Base-by-base conservation (phyloP, 2,329 filamentous ascomycete genomes). In the Microdochium trichocladiopsis region DNA sequence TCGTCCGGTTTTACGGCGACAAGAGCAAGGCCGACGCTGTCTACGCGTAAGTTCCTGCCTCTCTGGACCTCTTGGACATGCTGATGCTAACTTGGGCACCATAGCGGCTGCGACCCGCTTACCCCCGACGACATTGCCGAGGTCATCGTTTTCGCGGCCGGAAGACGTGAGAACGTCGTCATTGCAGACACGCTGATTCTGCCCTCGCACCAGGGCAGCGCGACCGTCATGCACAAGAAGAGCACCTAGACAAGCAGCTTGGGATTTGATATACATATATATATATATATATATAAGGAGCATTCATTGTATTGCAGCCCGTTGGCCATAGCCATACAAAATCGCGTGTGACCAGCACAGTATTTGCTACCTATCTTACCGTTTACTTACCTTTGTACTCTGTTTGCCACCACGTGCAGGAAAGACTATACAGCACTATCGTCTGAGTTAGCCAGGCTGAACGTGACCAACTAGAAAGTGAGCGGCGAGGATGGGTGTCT, bases 121-220 rank as follows among this genome's bases (percentile, higher is more conserved):
- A 90, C 87, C 2, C 84, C 84, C 0, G 87, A 90, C 51, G 88
- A 91, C 63, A 88, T 92, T 63, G 88, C 88, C 1, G 88, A 91
- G 68, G 78, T 90, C 25, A 74, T 91, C 23, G 87, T 92, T 4
- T 92, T 90, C 61, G 76, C 84, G 22, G 87, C 86, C n/a, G 84
- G 86, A 4, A 78, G 87, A 66, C 80, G 82, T 63, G 87, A 92
- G 70, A 91, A 91, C 64, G 87, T 91, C n/a, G 86, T 91, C 4
- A 69, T 92, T 57, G 88, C 88, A 2, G 88, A 92, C 69, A 84
- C 86, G 21, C 67, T 92, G 53, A 73, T 92, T 43, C 91, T 84
- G 67, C 88, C 87, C 8, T 90, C 83, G 61, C 87, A 91, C 64
- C 88, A 92, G 76, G 87, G 59, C 22, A 55, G 53, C 45, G 62